Evolutionary conservation across 106 monocot species (phyloP).

Genomic region (Dioscorea dumetorum): DNA sequence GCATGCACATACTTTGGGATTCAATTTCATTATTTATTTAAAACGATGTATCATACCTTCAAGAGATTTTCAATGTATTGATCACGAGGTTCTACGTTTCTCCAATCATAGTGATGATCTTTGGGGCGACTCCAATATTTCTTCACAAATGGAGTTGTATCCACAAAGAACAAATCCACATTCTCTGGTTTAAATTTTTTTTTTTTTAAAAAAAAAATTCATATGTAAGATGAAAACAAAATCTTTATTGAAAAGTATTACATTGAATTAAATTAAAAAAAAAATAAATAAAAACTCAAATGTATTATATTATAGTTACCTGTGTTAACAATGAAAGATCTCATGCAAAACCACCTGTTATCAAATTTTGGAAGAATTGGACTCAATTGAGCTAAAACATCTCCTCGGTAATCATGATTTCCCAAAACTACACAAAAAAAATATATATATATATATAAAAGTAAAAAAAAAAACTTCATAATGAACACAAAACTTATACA

Average conservation of each 20-base stretch:
- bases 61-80: slow-evolving; percentile 46
- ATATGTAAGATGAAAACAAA: no score
- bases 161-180: slow-evolving; percentile 58
- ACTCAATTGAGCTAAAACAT: slow-evolving; percentile 59
- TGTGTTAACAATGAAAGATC: slow-evolving; percentile 60
- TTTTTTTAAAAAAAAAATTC: no score
- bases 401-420: slow-evolving; percentile 73
- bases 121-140: slow-evolving; percentile 38
- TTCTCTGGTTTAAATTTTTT: slow-evolving; percentile 4
- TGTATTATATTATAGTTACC: slow-evolving; percentile 18
- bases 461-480: not conserved
- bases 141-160: slow-evolving; percentile 44
- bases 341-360: slow-evolving; percentile 67
- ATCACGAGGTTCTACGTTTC: slow-evolving; percentile 33
- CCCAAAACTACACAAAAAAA: slow-evolving; percentile 39
- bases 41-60: not conserved
- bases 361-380: slow-evolving; percentile 49
- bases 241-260: no score
- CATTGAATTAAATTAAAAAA: no score
- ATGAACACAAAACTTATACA: not conserved
- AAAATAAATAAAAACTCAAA: no score
- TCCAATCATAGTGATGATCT: slow-evolving; percentile 46
- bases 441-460: no score
- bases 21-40: no score
- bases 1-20: no score